Evolutionary conservation across 495 filamentous ascomycete genomes (phyloP).

Genomic region (Penicillium silybi): DNA sequence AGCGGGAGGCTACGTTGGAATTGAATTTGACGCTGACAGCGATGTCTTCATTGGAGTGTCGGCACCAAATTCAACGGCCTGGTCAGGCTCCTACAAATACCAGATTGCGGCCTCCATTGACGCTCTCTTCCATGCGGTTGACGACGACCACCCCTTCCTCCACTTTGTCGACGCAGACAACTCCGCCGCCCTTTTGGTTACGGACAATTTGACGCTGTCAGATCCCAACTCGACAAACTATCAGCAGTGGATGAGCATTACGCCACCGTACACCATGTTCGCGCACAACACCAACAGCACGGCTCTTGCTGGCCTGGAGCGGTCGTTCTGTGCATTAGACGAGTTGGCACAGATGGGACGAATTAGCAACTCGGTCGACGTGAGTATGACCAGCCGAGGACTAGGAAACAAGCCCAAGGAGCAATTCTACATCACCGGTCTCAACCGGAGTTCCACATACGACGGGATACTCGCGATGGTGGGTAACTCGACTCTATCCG

Average conservation of each 20-base stretch:
- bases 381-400: slow-evolving; percentile 64
- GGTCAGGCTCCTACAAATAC: slow-evolving; percentile 64
- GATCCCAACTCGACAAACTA: slow-evolving; percentile 36
- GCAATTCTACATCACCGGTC: slow-evolving; percentile 75
- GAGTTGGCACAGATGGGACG: slow-evolving; percentile 57
- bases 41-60: slow-evolving; percentile 73
- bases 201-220: slow-evolving; percentile 60
- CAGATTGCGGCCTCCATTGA: slow-evolving; percentile 82
- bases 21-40: slow-evolving; percentile 36
- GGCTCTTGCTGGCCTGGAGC: slow-evolving; percentile 60
- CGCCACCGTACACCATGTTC: slow-evolving; percentile 72
- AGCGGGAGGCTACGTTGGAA: slow-evolving; percentile 53
- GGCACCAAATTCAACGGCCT: slow-evolving; percentile 59
- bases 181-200: slow-evolving; percentile 69
- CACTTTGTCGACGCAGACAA: slow-evolving; percentile 77
- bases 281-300: slow-evolving; percentile 61
- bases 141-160: slow-evolving; percentile 47
- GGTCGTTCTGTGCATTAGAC: slow-evolving; percentile 70
- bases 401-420: slow-evolving; percentile 63
- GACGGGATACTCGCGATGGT: slow-evolving; percentile 63
- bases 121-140: slow-evolving; percentile 60
- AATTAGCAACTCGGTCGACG: slow-evolving; percentile 49
- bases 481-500: slow-evolving; percentile 49
- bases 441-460: slow-evolving; percentile 70
- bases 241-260: slow-evolving; percentile 52